Evolutionary conservation across 768 basidiomycete species (phyloP), one percentile per base, ranked within the genome.

Genomic region (Rhizopogon vulgaris): DNA sequence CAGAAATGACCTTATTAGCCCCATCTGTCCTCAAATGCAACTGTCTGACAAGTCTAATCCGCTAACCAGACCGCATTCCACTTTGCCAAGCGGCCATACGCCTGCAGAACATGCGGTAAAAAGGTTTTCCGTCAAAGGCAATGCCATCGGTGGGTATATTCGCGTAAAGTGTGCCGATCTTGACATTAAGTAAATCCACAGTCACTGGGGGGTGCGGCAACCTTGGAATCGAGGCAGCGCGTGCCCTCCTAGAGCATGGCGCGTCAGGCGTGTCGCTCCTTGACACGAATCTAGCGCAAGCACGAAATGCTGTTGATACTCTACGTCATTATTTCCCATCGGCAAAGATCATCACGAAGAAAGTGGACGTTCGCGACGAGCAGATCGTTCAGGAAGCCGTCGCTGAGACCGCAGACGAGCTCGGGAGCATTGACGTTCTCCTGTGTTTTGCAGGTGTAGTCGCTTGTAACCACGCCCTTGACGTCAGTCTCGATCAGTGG

Each of bases 381-480:
- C 47, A 55, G 18, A 11, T 30, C 10, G 51, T 69, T 10, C 70
- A 65, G 6, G 64, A 67, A 9, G 66, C 68, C 2, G 52, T 59
- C 18, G 52, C 42, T 11, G 53, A 64, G 37, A 68, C 68, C 5
- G 54, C 49, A 22, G 63, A 55, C 1, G 55, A 57, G 22, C 55
- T 76, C 6, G 69, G 70, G 12, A 64, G 63, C 25, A 57, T 75
- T 6, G 62, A 72, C 46, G 64, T 71, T 2, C 56, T 78, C 12
- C 52, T 75, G 34, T 78, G 75, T 51, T 77, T 71, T 49, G 74
- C 74, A 0, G 74, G 74, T 7, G 69, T 74, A 4, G 73, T 74
- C 14, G 62, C 63, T 6, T 64, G 64, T 24, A 57, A 56, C 4
- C 67, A 71, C 40, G 68, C 72, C 2, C 56, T 62, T 28, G 67